Evolutionary conservation across 192 early-diverging fungal genomes (phyloP), one percentile per base, ranked within the genome.

Genomic region (Linnemannia hyalina): DNA sequence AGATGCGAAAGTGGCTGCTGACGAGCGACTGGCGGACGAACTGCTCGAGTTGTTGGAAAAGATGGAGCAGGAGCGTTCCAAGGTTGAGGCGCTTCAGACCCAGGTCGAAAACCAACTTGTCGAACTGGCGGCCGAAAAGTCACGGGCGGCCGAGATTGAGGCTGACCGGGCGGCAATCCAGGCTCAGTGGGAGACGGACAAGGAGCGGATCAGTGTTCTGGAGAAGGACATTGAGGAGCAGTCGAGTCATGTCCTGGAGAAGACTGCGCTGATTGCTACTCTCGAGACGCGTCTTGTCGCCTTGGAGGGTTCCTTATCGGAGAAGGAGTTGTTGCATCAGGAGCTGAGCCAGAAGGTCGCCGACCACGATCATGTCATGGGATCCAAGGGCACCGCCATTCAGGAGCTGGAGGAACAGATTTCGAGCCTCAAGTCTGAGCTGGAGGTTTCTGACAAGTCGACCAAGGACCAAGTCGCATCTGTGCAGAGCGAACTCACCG

Each of bases 21-120:
- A 85, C 36, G 78, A 80, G 23, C 68, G 36, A 5, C 69, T 77
- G 11, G 75, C 83, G 9, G 78, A 85, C 8, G 74, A 80, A 38
- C 38, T 85, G 7, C 35, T 80, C 22, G 83, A 77, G 36, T 44
- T 85, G 0, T 41, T 85, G 26, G 83, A 80, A 44, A 80, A 85
- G 73, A 76, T 85, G 83, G 83, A 85, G 36, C 32, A 77, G 32
- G 83, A 85, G 75, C 83, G 83, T 3, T 26, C 68, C 46, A 85
- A 85, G 22, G 83, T 85, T 9, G 83, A 80, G 69, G 60, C 68
- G 3, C 75, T 85, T 35, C 83, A 85, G 68, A 73, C 78, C 6
- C 55, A 80, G 44, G 83, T 85, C 29, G 83, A 85, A 36, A 85
- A 76, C 32, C 83, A 80, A 4, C 75, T 85, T 16, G 70, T 36